These are phyloP conservation scores for Aspergillus neotritici DNA, from an alignment of 2,329 filamentous ascomycete species.

Conservation along the genomic window DNA sequence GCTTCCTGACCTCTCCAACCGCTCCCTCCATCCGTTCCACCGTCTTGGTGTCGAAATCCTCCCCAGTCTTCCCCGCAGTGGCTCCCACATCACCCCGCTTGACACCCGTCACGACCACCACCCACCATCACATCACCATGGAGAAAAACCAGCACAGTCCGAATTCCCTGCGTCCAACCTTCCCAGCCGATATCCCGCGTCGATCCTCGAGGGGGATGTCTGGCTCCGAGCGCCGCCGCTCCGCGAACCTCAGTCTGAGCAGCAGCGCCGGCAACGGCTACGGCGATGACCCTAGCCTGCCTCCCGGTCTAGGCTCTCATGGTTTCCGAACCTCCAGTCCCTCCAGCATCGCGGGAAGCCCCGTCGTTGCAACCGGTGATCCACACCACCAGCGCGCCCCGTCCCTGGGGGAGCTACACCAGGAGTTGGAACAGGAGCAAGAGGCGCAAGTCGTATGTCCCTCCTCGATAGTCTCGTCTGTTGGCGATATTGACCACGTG, in stretches of 20 bases:
- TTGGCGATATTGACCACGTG: slow-evolving; percentile 1
- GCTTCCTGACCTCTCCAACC: slow-evolving; percentile 63
- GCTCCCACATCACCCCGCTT: not conserved
- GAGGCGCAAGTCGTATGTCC: slow-evolving; percentile 45
- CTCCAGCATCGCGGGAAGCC: slow-evolving; percentile 38
- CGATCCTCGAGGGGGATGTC: slow-evolving; percentile 36
- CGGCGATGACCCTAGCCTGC: slow-evolving; percentile 28
- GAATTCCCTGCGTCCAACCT: slow-evolving; percentile 41
- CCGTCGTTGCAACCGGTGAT: slow-evolving; percentile 40
- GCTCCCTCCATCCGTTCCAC: slow-evolving; percentile 49
- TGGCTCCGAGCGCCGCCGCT: slow-evolving; percentile 41
- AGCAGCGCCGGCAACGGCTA: slow-evolving; percentile 18
- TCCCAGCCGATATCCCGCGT: slow-evolving; percentile 60
- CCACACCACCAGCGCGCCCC: slow-evolving; percentile 46
- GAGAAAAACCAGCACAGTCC: slow-evolving; percentile 52
- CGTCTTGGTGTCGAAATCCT: slow-evolving; percentile 18
- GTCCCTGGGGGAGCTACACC: slow-evolving; percentile 46
- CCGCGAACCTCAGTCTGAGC: slow-evolving; percentile 37
- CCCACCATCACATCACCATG: slow-evolving; percentile 11
- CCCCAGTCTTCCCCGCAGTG: slow-evolving; percentile 35
- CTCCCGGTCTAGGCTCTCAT: slow-evolving; percentile 34
- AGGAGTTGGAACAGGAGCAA: slow-evolving; percentile 48
- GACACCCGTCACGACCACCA: slow-evolving; percentile 7
- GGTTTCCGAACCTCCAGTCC: slow-evolving; percentile 40
- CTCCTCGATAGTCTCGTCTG: slow-evolving; percentile 1